Percentiles rank a stretch among this genome's conserved stretches.
Conservation (phyloP, 768 basidiomycete genomes). For the Sporobolomyces pararoseus region DNA sequence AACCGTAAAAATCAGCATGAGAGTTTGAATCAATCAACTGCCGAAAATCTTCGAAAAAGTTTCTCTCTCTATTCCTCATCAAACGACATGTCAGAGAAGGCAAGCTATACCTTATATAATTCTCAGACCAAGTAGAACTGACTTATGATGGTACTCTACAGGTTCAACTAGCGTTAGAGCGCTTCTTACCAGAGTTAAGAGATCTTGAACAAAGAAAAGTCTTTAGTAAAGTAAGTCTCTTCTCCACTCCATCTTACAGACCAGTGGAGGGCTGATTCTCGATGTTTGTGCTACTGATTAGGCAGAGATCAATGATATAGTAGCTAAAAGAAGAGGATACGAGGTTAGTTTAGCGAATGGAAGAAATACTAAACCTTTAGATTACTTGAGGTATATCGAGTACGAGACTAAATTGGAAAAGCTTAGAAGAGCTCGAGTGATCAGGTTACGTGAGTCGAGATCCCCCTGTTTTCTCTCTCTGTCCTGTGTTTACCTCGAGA, state of each 20-base stretch:
- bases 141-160: too few species aligned
- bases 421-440: conserved; percentile 40
- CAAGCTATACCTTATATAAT: too few species aligned
- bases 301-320: conserved; percentile 47
- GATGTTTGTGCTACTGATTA: background rate
- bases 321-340: conserved; percentile 43
- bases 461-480: background rate
- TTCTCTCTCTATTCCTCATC: background rate
- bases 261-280: background rate
- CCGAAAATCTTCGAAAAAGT: too few species aligned
- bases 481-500: background rate
- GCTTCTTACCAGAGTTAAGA: conserved; percentile 46
- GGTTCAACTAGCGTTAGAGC: conserved; percentile 46
- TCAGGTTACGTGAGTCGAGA: conserved; percentile 41
- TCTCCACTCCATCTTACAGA: background rate
- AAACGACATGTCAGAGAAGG: too few species aligned
- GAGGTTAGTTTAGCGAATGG: conserved; percentile 45
- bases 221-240: conserved; percentile 39
- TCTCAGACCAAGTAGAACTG: too few species aligned
- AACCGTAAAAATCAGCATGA: too few species aligned
- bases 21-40: too few species aligned
- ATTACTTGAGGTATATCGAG: conserved; percentile 47
- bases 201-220: conserved; percentile 47
- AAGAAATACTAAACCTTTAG: conserved; percentile 43
- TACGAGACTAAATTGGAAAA: conserved; percentile 46